Evolutionary conservation across 106 monocot species (phyloP), one percentile per base, ranked within the genome.

Genomic region (Phalaenopsis aphrodite): DNA sequence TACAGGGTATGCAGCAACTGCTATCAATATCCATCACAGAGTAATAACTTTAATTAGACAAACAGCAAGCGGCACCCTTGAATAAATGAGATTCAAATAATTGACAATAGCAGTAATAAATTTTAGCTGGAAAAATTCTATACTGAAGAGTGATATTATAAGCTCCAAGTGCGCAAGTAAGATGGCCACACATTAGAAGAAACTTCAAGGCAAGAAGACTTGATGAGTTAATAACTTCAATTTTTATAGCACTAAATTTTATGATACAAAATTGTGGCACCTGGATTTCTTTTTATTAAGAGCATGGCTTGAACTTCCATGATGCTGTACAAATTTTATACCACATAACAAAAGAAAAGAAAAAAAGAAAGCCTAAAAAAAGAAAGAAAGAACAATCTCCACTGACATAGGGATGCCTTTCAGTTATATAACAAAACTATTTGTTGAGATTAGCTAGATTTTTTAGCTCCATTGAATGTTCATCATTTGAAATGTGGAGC

Each of bases 401-500:
- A 66, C 24, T 66, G 66, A 23, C 1, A 66, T 57, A 66, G 0
- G n/a, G 66, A 66, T 66, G 66, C 19, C 66, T 66, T 66, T 66
- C 21, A 69, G 23, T 14, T 69, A 39, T 69, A 11, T 69, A 69
- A 69, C 39, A 69, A 14, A 39, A 69, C 14, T 11, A 69, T 69
- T 69, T 38, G 38, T 69, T 11, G 21, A 14, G n/a, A 52, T n/a
- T 30, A 21, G 5, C 42, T 42, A 93, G 69, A 80, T 88, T 78
- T 79, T 81, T 89, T 75, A 91, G 68, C 86, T 84, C 87, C 57
- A 57, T 74, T 81, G 84, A 66, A 77, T 91, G 91, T 77, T 94
- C 94, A 82, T 91, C 94, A 86, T 82, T 85, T 65, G 94, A 89
- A 83, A 94, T 87, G 55, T 94, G 85, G 43, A 89, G 89, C 72